Conservation (phyloP, 129 eudicot species). For the Gnaphalium uliginosum region DNA sequence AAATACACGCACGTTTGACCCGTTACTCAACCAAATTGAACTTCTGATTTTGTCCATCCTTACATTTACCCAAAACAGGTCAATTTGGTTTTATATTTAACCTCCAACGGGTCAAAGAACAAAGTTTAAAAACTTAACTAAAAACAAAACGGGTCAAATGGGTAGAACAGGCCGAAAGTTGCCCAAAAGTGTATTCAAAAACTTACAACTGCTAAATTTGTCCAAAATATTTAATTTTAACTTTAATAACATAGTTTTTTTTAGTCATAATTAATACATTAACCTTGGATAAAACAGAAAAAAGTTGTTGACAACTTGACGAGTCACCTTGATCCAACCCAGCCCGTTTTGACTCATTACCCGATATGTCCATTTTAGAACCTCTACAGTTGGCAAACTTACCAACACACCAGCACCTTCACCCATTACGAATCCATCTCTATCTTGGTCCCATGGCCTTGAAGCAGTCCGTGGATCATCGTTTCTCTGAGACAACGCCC, state of each 20-base stretch:
- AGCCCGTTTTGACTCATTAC: neutral
- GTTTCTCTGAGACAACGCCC: constrained; percentile 98
- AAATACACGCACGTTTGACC: neutral
- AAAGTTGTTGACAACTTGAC: neutral
- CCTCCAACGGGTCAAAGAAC: neutral
- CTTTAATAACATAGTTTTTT: too few relatives aligned
- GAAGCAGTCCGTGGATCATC: constrained; percentile 97
- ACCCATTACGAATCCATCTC: constrained; percentile 99
- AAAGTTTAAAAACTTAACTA: too few relatives aligned
- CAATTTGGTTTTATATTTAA: neutral
- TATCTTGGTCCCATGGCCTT: constrained; percentile 95
- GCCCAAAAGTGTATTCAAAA: neutral
- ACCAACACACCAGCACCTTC: constrained; percentile 99
- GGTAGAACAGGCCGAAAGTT: too few relatives aligned
- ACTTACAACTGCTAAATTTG: neutral
- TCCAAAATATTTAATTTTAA: too few relatives aligned
- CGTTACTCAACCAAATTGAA: neutral
- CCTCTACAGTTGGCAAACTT: constrained; percentile 19
- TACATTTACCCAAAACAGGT: neutral
- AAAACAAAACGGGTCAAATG: too few relatives aligned
- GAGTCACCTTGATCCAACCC: neutral
- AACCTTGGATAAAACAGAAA: neutral
- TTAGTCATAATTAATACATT: neutral
- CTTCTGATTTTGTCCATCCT: neutral
- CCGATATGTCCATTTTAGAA: neutral